Evolutionary conservation across 768 basidiomycete genomes (phyloP), one percentile per base, ranked within the genome.

Genomic region (Amanita rubescens): DNA sequence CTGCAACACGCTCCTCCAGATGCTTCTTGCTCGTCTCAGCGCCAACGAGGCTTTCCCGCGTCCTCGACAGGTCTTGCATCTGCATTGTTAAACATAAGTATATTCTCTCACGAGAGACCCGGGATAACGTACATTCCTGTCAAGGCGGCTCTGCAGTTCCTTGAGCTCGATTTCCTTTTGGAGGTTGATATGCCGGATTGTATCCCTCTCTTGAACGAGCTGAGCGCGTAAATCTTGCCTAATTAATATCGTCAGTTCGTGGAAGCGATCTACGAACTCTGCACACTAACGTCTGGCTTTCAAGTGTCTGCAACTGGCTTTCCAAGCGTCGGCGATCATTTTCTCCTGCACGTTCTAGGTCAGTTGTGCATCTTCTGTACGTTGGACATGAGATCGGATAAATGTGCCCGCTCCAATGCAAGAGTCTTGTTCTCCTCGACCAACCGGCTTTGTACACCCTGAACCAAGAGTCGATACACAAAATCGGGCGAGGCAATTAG

Each of bases 281-380:
- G 20, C 8, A 9, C 17, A 72, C 81, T 53, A 62, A 95, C 90
- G 78, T 80, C 62, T 95, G 93, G 37, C 72, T 72, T 63, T 94
- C 89, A 51, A 93, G 69, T 68, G 85, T 76, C 59, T 89, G 81
- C 38, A 92, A 69, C 60, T 92, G 85, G 52, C 75, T 82, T 67
- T 96, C 93, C 32, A 94, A 70, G 7, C 91, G 81, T 12, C 82
- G 75, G 17, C 90, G 79, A 59, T 94, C 90, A 55, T 90, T 94
- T 63, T 87, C 84, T 5, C 85, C 82, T 0, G 87, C 87, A 47
- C 84, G 78, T 63, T 94, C 92, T 6, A 90, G 74, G 60, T 96
- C 94, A n/a, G 52, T 81, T 81, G 60, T 92, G 90, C 82, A 96
- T 92, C 62, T 80, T 87, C 68, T 94, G 91, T 20, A 95, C 84